Evolutionary conservation across 1,284 basidiomycete genomes (phyloP), one percentile per base, ranked within the genome.

Genomic region (Takashimella koratensis): DNA sequence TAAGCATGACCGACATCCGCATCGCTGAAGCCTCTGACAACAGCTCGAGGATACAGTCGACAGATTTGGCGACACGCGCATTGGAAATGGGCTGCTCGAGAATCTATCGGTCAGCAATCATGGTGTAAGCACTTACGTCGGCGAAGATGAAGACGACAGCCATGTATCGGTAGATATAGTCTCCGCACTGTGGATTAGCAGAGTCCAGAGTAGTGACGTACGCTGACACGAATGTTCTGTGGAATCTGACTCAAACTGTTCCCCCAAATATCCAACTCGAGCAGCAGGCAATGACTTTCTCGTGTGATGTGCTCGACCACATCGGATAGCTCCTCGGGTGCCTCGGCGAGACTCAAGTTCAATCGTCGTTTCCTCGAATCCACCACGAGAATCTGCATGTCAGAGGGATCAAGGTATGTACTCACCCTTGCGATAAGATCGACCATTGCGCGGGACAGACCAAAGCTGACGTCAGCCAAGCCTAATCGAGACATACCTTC

Each of bases 91-190:
- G 49, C 44, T 59, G 55, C 50, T 64, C 66, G 3, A 70, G 59
- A 20, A 66, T 62, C 63, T 70, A 49, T 13, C 4, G 24, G 6
- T 41, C 12, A n/a, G 25, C 3, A 5, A n/a, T 39, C 23, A 30
- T n/a, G 16, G 5, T 4, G 39, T 42, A 16, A 36, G 5, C 3
- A 51, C 66, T 64, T 47, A 69, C 67, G 43, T 70, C 66, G 11
- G 58, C 66, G 2, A 67, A 53, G 21, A 70, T 57, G 51, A 59
- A 61, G 1, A 70, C 52, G 23, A 60, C 55, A 1, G 59, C 57
- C 59, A 65, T 66, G 57, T 68, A 65, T 43, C 64, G 62, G 60
- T 70, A 68, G 25, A 68, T 68, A 41, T 70, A 63, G 52, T 70
- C 68, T 3, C 68, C 68, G 36, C 63, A 67, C 64, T 69, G 43